Evolutionary conservation across 257 asterid species (phyloP).

Genomic region (Solanum pinnatisectum): DNA sequence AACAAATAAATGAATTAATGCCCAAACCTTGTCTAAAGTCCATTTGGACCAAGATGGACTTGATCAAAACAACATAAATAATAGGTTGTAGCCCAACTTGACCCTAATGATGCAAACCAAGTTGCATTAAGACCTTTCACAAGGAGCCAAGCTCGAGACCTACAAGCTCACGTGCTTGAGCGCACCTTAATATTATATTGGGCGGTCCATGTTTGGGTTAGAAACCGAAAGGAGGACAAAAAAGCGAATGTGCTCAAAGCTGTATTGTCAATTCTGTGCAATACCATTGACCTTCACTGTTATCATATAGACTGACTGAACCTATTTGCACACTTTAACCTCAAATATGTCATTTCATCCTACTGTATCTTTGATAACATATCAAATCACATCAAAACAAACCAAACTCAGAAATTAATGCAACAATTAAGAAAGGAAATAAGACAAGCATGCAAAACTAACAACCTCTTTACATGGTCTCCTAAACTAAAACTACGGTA

Average conservation of each 20-base stretch:
- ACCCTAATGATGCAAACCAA: not conserved
- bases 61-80: too few relatives aligned
- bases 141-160: not conserved
- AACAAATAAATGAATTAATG: not conserved
- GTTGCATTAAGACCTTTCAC: not conserved
- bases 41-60: not conserved
- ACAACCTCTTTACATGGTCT: not conserved
- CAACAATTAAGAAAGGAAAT: not conserved
- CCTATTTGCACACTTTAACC: not conserved
- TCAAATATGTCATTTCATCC: not conserved
- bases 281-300: not conserved
- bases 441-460: not conserved
- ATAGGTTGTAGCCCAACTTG: not conserved
- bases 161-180: not conserved
- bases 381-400: not conserved
- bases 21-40: not conserved
- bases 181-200: not conserved
- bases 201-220: too few relatives aligned
- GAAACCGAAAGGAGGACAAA: not conserved
- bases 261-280: not conserved
- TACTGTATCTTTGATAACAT: not conserved
- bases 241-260: not conserved
- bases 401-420: not conserved
- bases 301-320: not conserved
- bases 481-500: not conserved